Conservation (phyloP, 371 early-diverging fungal species). For the Saksenaea vasiformis region DNA sequence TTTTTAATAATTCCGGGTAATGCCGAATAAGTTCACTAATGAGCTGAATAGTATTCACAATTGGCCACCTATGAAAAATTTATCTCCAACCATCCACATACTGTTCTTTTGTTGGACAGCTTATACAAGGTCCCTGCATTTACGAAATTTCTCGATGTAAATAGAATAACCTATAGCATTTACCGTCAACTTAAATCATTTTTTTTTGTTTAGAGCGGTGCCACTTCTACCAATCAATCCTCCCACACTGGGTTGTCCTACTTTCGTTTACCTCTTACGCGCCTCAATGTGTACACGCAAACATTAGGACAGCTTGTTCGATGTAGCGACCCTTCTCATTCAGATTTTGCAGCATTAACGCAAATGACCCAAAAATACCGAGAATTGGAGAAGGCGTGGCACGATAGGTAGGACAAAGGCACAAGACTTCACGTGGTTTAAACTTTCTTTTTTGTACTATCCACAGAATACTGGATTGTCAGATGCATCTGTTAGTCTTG, state of each 20-base stretch:
- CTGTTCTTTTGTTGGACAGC: constrained; percentile 22
- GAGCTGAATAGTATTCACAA: constrained; percentile 6
- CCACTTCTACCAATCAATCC: not conserved
- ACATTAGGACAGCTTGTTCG: constrained; percentile 13
- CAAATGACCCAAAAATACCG: constrained; percentile 9
- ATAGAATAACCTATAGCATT: constrained; percentile 1
- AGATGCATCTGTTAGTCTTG: constrained; percentile 17
- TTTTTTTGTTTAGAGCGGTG: not conserved
- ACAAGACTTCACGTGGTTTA: not conserved
- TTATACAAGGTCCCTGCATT: constrained; percentile 27
- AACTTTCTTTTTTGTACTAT: not conserved
- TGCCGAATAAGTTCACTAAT: not conserved
- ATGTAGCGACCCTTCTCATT: constrained; percentile 22
- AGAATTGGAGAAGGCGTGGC: constrained; percentile 10
- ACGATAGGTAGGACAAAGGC: constrained; percentile 14
- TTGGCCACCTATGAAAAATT: constrained; percentile 18
- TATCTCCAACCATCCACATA: constrained; percentile 14
- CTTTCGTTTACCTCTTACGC: not conserved
- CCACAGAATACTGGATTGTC: constrained; percentile 21
- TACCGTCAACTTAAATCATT: not conserved
- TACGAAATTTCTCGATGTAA: constrained; percentile 23
- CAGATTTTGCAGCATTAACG: constrained; percentile 20
- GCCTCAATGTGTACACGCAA: constrained; percentile 9
- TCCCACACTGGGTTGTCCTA: not conserved
- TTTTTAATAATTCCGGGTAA: not conserved